A percentile compares a stretch with the other conserved stretches of the same genome.
phyloP scores from a whole-genome alignment of 768 basidiomycete genomes.

The Butyriboletus loyo region DNA sequence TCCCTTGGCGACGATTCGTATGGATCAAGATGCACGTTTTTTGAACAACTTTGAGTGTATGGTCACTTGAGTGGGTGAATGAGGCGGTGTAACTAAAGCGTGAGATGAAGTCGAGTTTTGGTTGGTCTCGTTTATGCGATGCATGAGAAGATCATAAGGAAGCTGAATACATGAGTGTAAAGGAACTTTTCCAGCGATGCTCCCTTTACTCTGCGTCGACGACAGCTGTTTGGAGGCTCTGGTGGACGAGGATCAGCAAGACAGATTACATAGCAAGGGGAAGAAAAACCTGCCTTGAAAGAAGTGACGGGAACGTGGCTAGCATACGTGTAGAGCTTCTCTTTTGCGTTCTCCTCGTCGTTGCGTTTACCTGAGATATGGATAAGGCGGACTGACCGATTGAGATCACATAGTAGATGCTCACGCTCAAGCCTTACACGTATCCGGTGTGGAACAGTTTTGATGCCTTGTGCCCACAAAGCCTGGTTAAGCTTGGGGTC shows the following conservation, averaged over 20 bases:
- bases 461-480: constrained; percentile 91
- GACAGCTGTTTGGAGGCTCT: constrained; percentile 84
- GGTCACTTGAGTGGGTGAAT: background rate
- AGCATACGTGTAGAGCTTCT: constrained; percentile 94
- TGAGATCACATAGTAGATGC: constrained; percentile 27
- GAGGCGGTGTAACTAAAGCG: background rate
- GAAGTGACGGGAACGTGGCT: constrained; percentile 70
- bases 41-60: background rate
- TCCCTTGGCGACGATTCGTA: background rate
- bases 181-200: constrained; percentile 7
- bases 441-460: constrained; percentile 88
- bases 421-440: constrained; percentile 91
- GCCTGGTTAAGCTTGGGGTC: constrained; percentile 97
- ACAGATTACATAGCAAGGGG: background rate
- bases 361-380: constrained; percentile 81
- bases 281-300: constrained; percentile 70
- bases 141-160: constrained; percentile 24
- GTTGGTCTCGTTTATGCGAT: constrained; percentile 17
- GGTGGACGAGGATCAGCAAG: constrained; percentile 10
- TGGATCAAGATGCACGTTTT: background rate
- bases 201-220: constrained; percentile 71
- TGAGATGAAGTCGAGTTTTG: background rate
- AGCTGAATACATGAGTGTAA: constrained; percentile 15
- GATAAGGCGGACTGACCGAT: background rate
- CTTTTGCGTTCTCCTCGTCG: constrained; percentile 98